Conservation (phyloP, 257 asterid species). For the Solanum bulbocastanum region DNA sequence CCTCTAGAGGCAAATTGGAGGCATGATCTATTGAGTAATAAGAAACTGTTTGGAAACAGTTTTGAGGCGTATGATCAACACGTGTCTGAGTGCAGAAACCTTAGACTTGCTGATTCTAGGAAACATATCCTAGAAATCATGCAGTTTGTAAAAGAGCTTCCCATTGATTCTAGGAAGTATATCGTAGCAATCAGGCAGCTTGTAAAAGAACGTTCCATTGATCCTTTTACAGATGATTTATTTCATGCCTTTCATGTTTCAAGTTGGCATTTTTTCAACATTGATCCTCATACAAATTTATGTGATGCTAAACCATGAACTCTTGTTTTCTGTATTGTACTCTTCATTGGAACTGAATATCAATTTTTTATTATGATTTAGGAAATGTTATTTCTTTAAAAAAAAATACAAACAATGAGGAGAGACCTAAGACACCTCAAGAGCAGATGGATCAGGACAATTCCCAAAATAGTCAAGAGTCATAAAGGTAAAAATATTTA, state of each 20-base stretch:
- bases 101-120: slow-evolving; percentile 16
- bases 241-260: slow-evolving; percentile 52
- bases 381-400: neutral
- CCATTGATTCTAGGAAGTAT: slow-evolving; percentile 28
- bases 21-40: slow-evolving; percentile 17
- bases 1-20: slow-evolving; percentile 63
- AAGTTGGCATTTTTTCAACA: slow-evolving; percentile 72
- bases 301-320: neutral
- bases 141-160: slow-evolving; percentile 39
- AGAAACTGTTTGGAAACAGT: slow-evolving; percentile 58
- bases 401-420: no score
- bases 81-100: slow-evolving; percentile 14
- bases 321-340: neutral
- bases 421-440: no score
- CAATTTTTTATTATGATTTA: neutral
- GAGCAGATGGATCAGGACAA: no score
- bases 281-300: slow-evolving; percentile 5
- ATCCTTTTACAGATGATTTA: slow-evolving; percentile 29
- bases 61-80: slow-evolving; percentile 46
- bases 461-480: no score
- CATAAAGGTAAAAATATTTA: no score
- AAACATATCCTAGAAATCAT: slow-evolving; percentile 38
- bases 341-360: neutral
- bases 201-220: slow-evolving; percentile 26
- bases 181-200: slow-evolving; percentile 37